Base-by-base conservation (phyloP, 805 yeast genomes). In the Wickerhamomyces canadensis region DNA sequence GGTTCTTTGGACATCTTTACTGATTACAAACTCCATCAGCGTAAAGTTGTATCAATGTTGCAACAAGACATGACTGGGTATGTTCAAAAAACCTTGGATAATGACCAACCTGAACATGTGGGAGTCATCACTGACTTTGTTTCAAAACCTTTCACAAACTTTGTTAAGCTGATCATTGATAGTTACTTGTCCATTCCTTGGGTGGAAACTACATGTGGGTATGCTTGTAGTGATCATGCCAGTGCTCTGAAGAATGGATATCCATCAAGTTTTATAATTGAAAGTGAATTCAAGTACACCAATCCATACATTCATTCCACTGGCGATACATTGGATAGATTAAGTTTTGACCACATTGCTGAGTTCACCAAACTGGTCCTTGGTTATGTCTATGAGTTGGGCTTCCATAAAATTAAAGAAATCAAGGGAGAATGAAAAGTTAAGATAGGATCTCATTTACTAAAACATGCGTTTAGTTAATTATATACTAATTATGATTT, bases 191-290 rank as follows among this genome's bases (percentile, higher is more conserved):
- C 62, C 17, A 84, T 88, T 40, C 80, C 84, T 4, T 82, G 74
- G 52, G 75, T 70, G 27, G 93, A 83, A 50, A 82, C 95, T 11
- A 48, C 65, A 40, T 91, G 97, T 63, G 96, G 96, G 1, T 87
- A 88, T 53, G 93, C 95, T 0, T 89, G 98, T 60, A 82, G 95
- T 14, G 98, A 91, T 63, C 96, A 88, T 59, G 82, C 93, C 5
- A 78, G 94, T 33, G 96, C 96, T 1, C 60, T 78, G 35, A 78
- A 82, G 55, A 75, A 74, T 50, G 97, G 97, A 1, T 87, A 69
- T 60, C 97, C 97, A 5, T 73, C 87, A 9, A 75, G 87, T 23
- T 84, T 87, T 60, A 83, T 86, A 32, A 76, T 83, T 45, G 98
- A 93, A 60, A 71, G 86, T 31, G 81, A 73, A 40, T 72, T 86